Evolutionary conservation across 805 yeast genomes (phyloP), one percentile per base, ranked within the genome.

Genomic region (Candida montana): DNA sequence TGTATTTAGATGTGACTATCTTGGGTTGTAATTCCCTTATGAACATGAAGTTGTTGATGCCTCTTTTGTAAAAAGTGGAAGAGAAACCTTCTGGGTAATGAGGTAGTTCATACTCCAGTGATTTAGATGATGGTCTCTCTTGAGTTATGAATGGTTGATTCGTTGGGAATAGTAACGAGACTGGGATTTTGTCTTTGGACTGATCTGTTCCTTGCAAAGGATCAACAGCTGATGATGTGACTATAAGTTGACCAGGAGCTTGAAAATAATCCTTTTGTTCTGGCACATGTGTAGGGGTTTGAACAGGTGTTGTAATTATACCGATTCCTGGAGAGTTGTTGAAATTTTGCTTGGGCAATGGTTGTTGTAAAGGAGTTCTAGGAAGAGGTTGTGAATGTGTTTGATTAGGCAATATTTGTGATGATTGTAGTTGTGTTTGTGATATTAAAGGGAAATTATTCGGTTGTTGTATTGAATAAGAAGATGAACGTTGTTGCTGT

Each of bases 11-110:
- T 12, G 71, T 61, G 16, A 69, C 64, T 51, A 71, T 60, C 45
- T 71, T 71, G 27, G 72, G 65, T 44, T 71, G 77, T 23, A 72
- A 52, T 46, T 72, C 77, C 43, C 76, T 57, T 3, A 71, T 74
- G 58, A 71, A 72, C 75, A 72, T 71, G 47, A 72, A 72, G 47
- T 69, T 68, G 43, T 70, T 71, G n/a, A 61, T 61, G 4, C 74
- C 74, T 35, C 76, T 53, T 35, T 67, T 61, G 50, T 72, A 72
- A 50, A 72, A 71, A 5, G 76, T 72, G 2, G 76, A 71, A 2
- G 75, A 62, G 38, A 71, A 72, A 0, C 77, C 76, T 47, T 72
- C 75, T 1, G 77, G 77, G 40, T 68, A 67, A 13, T 51, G 40
- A 5, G 49, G 53, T 5, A 43, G 46, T 19, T 52, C 57, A 19